phyloP scores from a whole-genome alignment of 371 early-diverging fungal genomes.

The Apophysomyces elegans region DNA sequence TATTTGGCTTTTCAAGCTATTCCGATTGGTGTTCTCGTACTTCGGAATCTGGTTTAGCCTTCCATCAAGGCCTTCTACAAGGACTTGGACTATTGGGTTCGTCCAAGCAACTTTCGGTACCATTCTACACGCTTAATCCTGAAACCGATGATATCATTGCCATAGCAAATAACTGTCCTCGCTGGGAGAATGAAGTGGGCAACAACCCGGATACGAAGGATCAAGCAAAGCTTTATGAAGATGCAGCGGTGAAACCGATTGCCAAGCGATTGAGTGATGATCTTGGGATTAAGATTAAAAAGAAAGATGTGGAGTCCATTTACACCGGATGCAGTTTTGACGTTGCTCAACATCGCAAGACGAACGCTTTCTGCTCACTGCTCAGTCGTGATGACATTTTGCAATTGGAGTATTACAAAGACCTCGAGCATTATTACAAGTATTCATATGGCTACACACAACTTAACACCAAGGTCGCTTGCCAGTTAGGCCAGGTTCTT shows the following conservation, averaged over 20 bases:
- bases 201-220: slow-evolving; percentile 3
- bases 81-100: slow-evolving; percentile 8
- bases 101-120: slow-evolving; percentile 6
- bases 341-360: slow-evolving; percentile 23
- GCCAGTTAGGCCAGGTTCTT: slow-evolving; percentile 29
- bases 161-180: slow-evolving; percentile 3
- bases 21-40: not conserved
- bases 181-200: not conserved
- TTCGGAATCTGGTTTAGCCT: slow-evolving; percentile 10
- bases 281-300: slow-evolving; percentile 19
- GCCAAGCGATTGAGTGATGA: slow-evolving; percentile 26
- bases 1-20: slow-evolving; percentile 1
- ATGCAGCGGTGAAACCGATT: slow-evolving; percentile 15
- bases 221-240: slow-evolving; percentile 15
- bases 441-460: slow-evolving; percentile 38
- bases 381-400: slow-evolving; percentile 32
- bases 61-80: slow-evolving; percentile 8
- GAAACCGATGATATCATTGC: slow-evolving; percentile 2
- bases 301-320: slow-evolving; percentile 25
- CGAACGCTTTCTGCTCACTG: slow-evolving; percentile 36
- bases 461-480: slow-evolving; percentile 39
- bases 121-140: slow-evolving; percentile 7
- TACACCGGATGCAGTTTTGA: slow-evolving; percentile 40
- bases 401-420: slow-evolving; percentile 37
- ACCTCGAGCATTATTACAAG: slow-evolving; percentile 39